phyloP scores from a whole-genome alignment of 176 grass and related monocot species.

The Musa acuminata region DNA sequence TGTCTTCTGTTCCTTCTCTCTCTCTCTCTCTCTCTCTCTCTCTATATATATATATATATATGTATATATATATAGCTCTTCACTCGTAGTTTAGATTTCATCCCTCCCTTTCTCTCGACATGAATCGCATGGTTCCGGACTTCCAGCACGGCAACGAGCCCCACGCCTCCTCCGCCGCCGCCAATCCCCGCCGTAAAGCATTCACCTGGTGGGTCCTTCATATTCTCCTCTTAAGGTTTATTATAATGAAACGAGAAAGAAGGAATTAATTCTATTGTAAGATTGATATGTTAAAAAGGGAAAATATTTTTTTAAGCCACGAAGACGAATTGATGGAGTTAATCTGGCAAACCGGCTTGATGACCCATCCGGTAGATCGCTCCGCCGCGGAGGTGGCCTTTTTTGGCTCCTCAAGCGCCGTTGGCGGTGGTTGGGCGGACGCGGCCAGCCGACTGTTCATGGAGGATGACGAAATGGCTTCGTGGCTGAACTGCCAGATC shows the following conservation, averaged over 20 bases:
- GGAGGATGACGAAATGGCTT: conserved; percentile 21
- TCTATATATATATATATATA: no score
- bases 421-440: neutral
- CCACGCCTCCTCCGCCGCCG: no score
- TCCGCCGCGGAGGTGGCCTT: neutral
- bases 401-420: neutral
- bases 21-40: no score
- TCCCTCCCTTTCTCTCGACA: neutral
- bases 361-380: conserved; percentile 8
- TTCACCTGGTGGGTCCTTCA: neutral
- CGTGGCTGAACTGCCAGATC: conserved; percentile 14
- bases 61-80: neutral
- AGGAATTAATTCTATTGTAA: no score
- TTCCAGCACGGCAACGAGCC: neutral
- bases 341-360: conserved; percentile 18
- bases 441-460: conserved; percentile 8
- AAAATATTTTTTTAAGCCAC: neutral
- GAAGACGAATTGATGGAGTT: conserved; percentile 24
- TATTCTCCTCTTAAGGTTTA: neutral
- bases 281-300: neutral
- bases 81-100: neutral
- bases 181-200: neutral
- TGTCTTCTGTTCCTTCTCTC: no score
- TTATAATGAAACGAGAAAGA: neutral
- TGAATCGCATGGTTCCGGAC: neutral